A percentile compares a stretch with the other conserved stretches of the same genome.
Conservation (phyloP, 805 yeast species). For the Kodamaea kakaduensis region DNA sequence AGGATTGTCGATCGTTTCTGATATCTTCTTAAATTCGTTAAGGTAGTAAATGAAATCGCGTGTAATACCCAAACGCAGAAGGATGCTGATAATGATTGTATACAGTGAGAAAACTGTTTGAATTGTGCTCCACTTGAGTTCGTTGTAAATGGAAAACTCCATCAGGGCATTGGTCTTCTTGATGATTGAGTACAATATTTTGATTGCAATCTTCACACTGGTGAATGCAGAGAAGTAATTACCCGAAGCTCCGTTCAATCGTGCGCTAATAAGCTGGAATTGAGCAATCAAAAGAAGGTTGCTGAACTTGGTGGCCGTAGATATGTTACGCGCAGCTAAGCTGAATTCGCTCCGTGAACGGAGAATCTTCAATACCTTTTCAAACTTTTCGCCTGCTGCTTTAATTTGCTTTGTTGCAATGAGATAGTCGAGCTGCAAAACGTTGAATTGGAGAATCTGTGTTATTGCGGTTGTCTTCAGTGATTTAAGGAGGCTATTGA, state of each 20-base stretch:
- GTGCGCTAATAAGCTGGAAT: constrained; percentile 31
- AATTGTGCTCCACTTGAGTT: constrained; percentile 36
- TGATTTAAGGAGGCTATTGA: constrained; percentile 15
- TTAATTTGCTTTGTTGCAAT: constrained; percentile 16
- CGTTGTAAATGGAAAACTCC: constrained; percentile 17
- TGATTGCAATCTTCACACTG: constrained; percentile 47
- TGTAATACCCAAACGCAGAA: constrained; percentile 49
- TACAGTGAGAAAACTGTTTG: constrained; percentile 35
- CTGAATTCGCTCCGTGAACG: constrained; percentile 27
- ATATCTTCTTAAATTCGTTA: constrained; percentile 44
- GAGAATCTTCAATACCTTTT: constrained; percentile 21
- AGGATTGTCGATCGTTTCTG: constrained; percentile 14
- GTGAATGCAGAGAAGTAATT: constrained; percentile 27
- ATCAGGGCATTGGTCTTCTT: constrained; percentile 29
- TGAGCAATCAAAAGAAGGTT: constrained; percentile 30
- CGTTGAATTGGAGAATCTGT: constrained; percentile 22
- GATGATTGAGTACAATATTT: constrained; percentile 50
- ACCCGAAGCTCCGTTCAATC: constrained; percentile 15
- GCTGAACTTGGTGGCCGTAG: constrained; percentile 18
- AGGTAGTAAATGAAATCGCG: constrained; percentile 56
- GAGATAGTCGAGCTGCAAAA: constrained; percentile 28
- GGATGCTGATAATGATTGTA: constrained; percentile 33
- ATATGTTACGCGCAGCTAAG: constrained; percentile 13
- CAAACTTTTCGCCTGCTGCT: constrained; percentile 21
- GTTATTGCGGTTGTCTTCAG: constrained; percentile 8